These are phyloP conservation scores for Hymenotorrendiella dingleyae DNA, from an alignment of 2,329 filamentous ascomycete species.

Conservation along the genomic window DNA sequence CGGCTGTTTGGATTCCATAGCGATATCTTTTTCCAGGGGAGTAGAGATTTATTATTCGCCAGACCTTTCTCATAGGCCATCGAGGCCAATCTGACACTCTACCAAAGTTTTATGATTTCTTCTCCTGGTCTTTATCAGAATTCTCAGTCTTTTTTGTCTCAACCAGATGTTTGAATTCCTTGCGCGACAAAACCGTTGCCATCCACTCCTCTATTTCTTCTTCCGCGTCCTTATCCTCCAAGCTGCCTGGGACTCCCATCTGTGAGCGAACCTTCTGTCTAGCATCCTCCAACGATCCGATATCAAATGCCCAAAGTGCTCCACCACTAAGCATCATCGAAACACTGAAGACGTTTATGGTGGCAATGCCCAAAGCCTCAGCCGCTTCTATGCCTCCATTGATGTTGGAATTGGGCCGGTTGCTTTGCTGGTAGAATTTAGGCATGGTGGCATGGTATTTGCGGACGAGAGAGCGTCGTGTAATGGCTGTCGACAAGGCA, in stretches of 20 bases:
- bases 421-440: conserved; percentile 64
- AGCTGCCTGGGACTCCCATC: conserved; percentile 33
- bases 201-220: conserved; percentile 57
- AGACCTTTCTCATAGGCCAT: not conserved
- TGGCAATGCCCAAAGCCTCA: conserved; percentile 80
- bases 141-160: conserved; percentile 2
- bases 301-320: conserved; percentile 69
- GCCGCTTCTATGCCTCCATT: conserved; percentile 68
- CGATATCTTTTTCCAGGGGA: not conserved
- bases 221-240: conserved; percentile 46
- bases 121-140: conserved; percentile 3
- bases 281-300: conserved; percentile 64
- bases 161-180: conserved; percentile 36
- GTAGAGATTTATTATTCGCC: conserved; percentile 3
- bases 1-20: not conserved
- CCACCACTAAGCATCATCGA: conserved; percentile 71
- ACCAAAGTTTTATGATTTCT: conserved; percentile 8
- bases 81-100: not conserved
- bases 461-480: conserved; percentile 62
- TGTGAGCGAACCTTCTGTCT: conserved; percentile 43
- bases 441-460: conserved; percentile 59
- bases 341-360: conserved; percentile 74
- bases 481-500: conserved; percentile 62
- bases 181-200: conserved; percentile 52
- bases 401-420: conserved; percentile 43